These are phyloP conservation scores for Draba incana DNA, from an alignment of 345 rosid genomes.

Conservation along the genomic window DNA sequence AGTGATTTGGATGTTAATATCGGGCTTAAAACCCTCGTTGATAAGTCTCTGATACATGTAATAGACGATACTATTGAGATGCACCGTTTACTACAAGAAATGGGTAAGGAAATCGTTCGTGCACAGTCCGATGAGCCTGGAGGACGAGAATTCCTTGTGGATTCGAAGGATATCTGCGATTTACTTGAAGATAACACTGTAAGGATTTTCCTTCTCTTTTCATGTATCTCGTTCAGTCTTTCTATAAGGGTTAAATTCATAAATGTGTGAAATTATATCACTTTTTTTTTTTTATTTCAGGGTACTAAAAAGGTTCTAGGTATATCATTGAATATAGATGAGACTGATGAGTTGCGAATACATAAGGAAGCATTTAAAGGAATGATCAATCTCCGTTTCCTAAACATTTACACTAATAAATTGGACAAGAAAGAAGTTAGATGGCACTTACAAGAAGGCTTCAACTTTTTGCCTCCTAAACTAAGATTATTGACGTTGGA, in stretches of 20 bases:
- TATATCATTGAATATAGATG: slow-evolving; percentile 8
- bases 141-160: slow-evolving; percentile 31
- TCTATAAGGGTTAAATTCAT: too few species aligned
- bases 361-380: background rate
- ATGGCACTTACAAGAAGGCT: background rate
- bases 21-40: background rate
- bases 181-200: slow-evolving; percentile 29
- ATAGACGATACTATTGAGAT: background rate
- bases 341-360: background rate
- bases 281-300: background rate
- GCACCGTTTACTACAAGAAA: slow-evolving; percentile 27
- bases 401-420: too few species aligned
- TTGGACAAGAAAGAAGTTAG: background rate
- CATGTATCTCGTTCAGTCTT: too few species aligned
- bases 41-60: slow-evolving; percentile 36
- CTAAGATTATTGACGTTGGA: background rate
- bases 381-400: slow-evolving; percentile 33
- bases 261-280: background rate
- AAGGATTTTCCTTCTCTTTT: background rate
- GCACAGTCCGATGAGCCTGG: slow-evolving; percentile 22
- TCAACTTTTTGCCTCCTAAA: background rate
- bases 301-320: slow-evolving; percentile 30
- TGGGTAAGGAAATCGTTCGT: slow-evolving; percentile 36
- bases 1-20: slow-evolving; percentile 22
- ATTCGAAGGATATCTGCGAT: slow-evolving; percentile 20